Conservation (phyloP, 495 filamentous ascomycete species). For the Sphaerosporella brunnea region DNA sequence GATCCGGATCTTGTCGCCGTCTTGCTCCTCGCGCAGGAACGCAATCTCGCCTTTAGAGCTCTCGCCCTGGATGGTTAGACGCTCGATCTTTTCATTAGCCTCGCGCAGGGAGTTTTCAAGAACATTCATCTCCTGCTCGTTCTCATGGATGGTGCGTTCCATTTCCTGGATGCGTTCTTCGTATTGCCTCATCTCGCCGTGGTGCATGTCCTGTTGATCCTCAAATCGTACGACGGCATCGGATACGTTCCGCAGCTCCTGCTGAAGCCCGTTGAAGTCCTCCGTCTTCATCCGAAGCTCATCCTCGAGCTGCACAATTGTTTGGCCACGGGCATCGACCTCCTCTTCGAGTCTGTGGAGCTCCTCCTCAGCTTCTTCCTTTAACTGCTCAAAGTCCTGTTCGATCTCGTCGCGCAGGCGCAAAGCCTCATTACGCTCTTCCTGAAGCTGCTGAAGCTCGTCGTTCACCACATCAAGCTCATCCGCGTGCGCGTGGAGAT, state of each 20-base stretch:
- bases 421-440: conserved; percentile 73
- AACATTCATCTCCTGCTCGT: conserved; percentile 58
- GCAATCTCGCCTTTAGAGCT: conserved; percentile 82
- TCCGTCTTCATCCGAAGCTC: conserved; percentile 58
- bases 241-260: conserved; percentile 77
- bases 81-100: conserved; percentile 64
- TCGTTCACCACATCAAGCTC: conserved; percentile 59
- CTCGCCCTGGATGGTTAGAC: conserved; percentile 77
- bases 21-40: conserved; percentile 92
- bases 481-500: conserved; percentile 48
- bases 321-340: conserved; percentile 50
- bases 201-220: conserved; percentile 54
- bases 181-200: conserved; percentile 14
- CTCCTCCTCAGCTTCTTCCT: conserved; percentile 64
- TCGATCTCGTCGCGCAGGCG: conserved; percentile 63
- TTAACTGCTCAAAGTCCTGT: conserved; percentile 57
- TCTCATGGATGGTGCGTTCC: conserved; percentile 54
- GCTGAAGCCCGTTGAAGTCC: conserved; percentile 66
- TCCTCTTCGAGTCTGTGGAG: conserved; percentile 70
- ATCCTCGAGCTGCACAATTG: conserved; percentile 50
- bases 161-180: conserved; percentile 48
- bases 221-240: conserved; percentile 71
- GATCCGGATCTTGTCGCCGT: conserved; percentile 94
- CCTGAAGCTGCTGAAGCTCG: conserved; percentile 64
- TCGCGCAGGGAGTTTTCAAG: conserved; percentile 60